phyloP scores from a whole-genome alignment of 2,329 filamentous ascomycete species.

The Beauveria medogensis region DNA sequence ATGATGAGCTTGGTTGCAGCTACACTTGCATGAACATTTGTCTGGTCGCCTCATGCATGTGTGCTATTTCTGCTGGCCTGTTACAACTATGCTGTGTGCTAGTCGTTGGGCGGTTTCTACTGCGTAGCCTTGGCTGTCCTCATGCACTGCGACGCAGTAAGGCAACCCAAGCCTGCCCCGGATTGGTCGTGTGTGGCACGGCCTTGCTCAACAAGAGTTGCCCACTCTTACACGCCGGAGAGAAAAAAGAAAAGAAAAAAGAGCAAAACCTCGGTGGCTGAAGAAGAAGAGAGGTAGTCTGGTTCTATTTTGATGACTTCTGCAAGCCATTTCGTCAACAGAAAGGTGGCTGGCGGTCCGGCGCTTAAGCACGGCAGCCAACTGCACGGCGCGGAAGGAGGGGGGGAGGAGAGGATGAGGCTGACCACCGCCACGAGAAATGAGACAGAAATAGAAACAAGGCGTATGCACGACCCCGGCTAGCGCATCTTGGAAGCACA shows the following conservation, averaged over 20 bases:
- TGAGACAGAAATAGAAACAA: conserved; percentile 7
- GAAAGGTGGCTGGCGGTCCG: not conserved
- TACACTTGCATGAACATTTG: too few species aligned
- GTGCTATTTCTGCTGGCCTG: not conserved
- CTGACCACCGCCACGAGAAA: conserved; percentile 5
- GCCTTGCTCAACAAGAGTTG: too few species aligned
- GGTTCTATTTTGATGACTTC: not conserved
- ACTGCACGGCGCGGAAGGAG: not conserved
- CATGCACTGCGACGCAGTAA: not conserved
- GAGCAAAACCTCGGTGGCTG: too few species aligned
- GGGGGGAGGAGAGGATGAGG: not conserved
- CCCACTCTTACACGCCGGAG: too few species aligned
- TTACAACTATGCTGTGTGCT: not conserved
- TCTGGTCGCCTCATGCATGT: not conserved
- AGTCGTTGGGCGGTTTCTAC: not conserved
- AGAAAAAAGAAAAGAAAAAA: too few species aligned
- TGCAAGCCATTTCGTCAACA: not conserved
- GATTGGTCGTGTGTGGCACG: too few species aligned
- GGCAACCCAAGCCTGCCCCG: not conserved
- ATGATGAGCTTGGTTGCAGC: not conserved
- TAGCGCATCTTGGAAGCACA: not conserved
- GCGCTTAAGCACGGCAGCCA: conserved; percentile 6
- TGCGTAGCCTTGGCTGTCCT: not conserved
- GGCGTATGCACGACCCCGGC: not conserved
- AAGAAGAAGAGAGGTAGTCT: not conserved